These are phyloP conservation scores for Fusarium virguliforme DNA, from an alignment of 2,329 filamentous ascomycete species.

Conservation along the genomic window DNA sequence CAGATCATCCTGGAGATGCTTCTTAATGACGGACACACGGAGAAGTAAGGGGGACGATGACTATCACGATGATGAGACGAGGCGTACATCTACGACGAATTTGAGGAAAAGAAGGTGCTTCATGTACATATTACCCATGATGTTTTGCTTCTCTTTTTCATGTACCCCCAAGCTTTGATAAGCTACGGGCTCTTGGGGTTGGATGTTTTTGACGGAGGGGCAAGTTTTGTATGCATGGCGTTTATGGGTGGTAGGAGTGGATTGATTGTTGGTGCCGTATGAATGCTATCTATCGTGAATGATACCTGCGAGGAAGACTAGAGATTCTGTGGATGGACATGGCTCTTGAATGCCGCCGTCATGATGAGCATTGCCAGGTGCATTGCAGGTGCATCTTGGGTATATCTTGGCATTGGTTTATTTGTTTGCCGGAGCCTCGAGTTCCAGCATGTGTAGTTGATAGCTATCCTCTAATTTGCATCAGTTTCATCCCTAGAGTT, in stretches of 20 bases:
- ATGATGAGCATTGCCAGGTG: background rate
- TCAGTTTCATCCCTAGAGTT: constrained; percentile 21
- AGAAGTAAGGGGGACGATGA: constrained; percentile 54
- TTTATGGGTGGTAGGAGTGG: constrained; percentile 39
- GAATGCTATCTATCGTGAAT: constrained; percentile 40
- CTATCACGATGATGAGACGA: constrained; percentile 27
- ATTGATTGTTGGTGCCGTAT: constrained; percentile 25
- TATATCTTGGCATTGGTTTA: constrained; percentile 27
- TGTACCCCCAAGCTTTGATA: constrained; percentile 10
- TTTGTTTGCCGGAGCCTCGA: constrained; percentile 26
- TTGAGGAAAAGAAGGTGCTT: constrained; percentile 10
- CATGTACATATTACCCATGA: constrained; percentile 39
- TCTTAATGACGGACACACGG: constrained; percentile 86
- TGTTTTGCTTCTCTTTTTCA: constrained; percentile 21
- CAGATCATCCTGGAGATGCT: constrained; percentile 94
- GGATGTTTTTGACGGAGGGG: constrained; percentile 31
- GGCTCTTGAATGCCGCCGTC: background rate
- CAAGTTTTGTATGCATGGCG: constrained; percentile 39
- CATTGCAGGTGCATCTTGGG: constrained; percentile 2
- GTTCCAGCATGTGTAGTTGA: constrained; percentile 4
- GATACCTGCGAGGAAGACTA: constrained; percentile 39
- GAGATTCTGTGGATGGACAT: constrained; percentile 21
- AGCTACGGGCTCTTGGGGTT: constrained; percentile 30
- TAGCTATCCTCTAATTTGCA: constrained; percentile 23
- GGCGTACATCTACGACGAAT: constrained; percentile 10